Evolutionary conservation across 2,329 filamentous ascomycete genomes (phyloP), one percentile per base, ranked within the genome.

Genomic region (Nigrospora sphaerica): DNA sequence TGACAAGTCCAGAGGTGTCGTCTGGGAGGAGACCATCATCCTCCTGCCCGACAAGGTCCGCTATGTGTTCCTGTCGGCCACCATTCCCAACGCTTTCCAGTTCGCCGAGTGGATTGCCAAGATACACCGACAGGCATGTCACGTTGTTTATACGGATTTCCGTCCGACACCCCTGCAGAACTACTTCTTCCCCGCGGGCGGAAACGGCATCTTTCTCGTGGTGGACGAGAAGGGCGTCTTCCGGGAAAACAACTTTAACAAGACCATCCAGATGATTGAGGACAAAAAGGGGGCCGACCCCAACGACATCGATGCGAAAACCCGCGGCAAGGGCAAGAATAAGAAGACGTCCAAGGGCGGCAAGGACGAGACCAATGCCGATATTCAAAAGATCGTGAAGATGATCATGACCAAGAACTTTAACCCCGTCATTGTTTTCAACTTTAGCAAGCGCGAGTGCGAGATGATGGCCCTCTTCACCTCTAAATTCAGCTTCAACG

Each of bases 1-100:
- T 60, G 93, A 98, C 68, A 95, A 95, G 68, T 79, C 82, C 43
- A 80, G 93, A 68, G 93, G 93, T 73, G 93, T 98, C 1, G 93
- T 98, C 3, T 98, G 93, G 93, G 93, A 98, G 66, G 93, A 98
- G 72, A 97, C 93, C 35, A 97, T 98, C 62, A 98, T 98, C 60
- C 77, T 98, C 55, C 76, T 98, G 31, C 93, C 93, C 4, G 93
- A 98, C 73, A 97, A 98, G 77, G 95, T 98, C 55, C 87, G 90
- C 70, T 98, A 97, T 62, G 95, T 98, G 46, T 98, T 98, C 68
- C 73, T 98, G 50, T 98, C 95, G 32, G 93, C 93, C 52, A 98
- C 95, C 2, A 98, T 98, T 52, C 93, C 93, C 46, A 98, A 98
- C 62, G 91, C 93, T 44, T 96, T 97, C 80, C 93, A 98, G 66